Evolutionary conservation across 805 yeast species (phyloP).

Genomic region (Teunomyces barrocoloradensis): DNA sequence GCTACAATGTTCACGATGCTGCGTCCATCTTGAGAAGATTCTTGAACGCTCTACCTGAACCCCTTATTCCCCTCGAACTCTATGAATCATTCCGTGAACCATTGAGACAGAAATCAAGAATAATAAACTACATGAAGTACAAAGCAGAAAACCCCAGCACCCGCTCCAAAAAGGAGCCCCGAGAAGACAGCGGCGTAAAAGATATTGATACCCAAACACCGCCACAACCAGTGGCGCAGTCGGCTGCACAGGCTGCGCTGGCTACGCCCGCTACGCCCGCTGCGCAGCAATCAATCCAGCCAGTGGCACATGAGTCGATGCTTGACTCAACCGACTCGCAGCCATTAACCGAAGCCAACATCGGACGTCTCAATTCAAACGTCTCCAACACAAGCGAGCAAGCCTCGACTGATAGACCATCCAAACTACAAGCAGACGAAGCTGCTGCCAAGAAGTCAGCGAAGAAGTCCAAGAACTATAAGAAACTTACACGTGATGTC

Average conservation of each 20-base stretch:
- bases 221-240: background rate
- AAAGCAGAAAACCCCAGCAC: conserved; percentile 46
- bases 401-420: background rate
- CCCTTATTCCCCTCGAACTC: conserved; percentile 73
- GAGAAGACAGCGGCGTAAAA: background rate
- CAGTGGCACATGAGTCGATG: conserved; percentile 11
- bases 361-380: conserved; percentile 24
- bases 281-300: conserved; percentile 1
- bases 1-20: conserved; percentile 94
- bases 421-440: conserved; percentile 8
- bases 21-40: conserved; percentile 86
- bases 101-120: conserved; percentile 57
- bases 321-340: conserved; percentile 16
- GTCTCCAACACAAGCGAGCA: conserved; percentile 11
- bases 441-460: conserved; percentile 16
- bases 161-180: background rate
- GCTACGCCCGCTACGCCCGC: too few species aligned
- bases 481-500: conserved; percentile 60
- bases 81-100: conserved; percentile 83
- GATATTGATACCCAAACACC: background rate
- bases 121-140: conserved; percentile 62
- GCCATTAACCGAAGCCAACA: conserved; percentile 32
- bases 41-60: conserved; percentile 86
- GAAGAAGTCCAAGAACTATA: conserved; percentile 48
- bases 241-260: background rate